Conservation (phyloP, 2,329 filamentous ascomycete genomes). For the Akanthomyces muscarius region DNA sequence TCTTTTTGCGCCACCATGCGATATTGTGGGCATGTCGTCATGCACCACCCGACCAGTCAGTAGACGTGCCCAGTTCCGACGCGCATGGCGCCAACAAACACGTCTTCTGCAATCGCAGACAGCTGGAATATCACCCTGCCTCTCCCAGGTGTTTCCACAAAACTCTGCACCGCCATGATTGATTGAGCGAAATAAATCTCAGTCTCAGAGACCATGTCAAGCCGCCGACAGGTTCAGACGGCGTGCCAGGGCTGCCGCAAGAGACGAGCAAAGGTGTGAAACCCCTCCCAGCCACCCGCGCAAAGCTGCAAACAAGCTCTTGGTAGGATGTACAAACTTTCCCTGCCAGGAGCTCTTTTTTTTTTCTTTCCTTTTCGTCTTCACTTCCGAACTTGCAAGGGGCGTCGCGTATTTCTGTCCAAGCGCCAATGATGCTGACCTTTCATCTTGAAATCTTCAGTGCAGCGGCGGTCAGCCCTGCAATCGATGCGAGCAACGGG, state of each 20-base stretch:
- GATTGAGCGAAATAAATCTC: neutral
- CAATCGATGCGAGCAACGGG: conserved; percentile 1
- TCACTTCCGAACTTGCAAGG: no score
- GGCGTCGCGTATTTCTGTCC: no score
- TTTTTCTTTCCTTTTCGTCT: no score
- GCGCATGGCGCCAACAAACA: no score
- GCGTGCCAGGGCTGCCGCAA: conserved; percentile 20
- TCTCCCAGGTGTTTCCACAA: no score
- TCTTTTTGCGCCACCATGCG: neutral
- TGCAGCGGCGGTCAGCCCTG: conserved; percentile 10
- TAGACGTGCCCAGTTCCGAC: no score
- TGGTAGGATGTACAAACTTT: no score
- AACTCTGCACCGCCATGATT: neutral
- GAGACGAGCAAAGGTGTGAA: conserved; percentile 18
- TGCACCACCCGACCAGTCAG: neutral
- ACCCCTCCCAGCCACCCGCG: no score
- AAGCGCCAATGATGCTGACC: neutral
- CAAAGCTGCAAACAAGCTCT: neutral
- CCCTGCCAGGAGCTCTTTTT: no score
- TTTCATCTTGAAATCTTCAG: no score
- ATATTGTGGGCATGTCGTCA: neutral
- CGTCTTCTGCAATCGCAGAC: no score
- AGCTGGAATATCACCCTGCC: no score
- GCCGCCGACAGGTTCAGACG: neutral
- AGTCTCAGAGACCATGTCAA: neutral